These are phyloP conservation scores for Tarenaya hassleriana DNA, from an alignment of 345 rosid species.

Conservation along the genomic window DNA sequence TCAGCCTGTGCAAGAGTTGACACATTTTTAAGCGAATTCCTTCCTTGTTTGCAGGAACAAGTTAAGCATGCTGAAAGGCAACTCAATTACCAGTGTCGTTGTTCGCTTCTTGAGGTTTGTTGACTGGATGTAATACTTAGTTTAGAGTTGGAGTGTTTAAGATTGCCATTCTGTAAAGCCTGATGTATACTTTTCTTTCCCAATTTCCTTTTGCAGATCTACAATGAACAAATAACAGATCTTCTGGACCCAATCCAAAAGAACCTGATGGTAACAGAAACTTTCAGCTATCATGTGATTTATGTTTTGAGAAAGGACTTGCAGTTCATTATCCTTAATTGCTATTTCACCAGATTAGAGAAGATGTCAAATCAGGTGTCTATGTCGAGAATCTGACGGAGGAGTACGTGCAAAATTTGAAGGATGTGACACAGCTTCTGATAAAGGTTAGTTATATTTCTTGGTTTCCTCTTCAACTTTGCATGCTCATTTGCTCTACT, in stretches of 20 bases:
- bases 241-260: slow-evolving; percentile 67
- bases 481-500: not conserved
- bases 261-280: slow-evolving; percentile 54
- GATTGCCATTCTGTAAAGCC: not conserved
- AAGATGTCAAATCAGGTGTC: slow-evolving; percentile 78
- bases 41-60: slow-evolving; percentile 49
- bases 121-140: slow-evolving; percentile 4
- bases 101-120: slow-evolving; percentile 80
- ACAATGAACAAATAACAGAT: slow-evolving; percentile 88
- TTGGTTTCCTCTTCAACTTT: slow-evolving; percentile 3
- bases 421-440: slow-evolving; percentile 59
- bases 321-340: slow-evolving; percentile 4
- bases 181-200: not conserved
- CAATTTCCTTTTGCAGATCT: slow-evolving; percentile 48
- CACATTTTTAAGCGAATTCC: not conserved
- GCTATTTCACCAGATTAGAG: slow-evolving; percentile 55
- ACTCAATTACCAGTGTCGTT: slow-evolving; percentile 77
- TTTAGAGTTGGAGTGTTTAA: not conserved
- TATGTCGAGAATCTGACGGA: slow-evolving; percentile 75
- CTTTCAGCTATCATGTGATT: slow-evolving; percentile 2
- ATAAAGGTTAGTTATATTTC: slow-evolving; percentile 43
- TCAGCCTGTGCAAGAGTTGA: not conserved
- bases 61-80: slow-evolving; percentile 54
- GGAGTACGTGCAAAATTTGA: slow-evolving; percentile 60
- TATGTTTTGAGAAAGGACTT: not conserved